Evolutionary conservation across 306 rosid genomes (phyloP).

Genomic region (Arachis stenosperma): DNA sequence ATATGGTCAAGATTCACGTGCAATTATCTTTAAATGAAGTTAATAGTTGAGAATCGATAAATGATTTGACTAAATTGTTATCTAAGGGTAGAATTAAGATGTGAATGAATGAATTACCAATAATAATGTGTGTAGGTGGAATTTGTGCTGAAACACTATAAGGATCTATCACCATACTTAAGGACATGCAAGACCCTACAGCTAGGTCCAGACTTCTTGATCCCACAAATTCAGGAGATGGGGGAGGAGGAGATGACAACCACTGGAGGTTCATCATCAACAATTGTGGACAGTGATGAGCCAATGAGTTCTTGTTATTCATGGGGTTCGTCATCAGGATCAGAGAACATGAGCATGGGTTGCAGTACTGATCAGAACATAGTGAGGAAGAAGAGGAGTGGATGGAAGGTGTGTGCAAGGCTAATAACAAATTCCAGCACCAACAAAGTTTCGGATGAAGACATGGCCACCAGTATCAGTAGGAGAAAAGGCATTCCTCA

Average conservation of each 20-base stretch:
- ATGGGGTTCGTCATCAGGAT: slow-evolving; percentile 73
- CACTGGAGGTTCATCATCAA: slow-evolving; percentile 43
- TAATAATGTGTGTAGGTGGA: slow-evolving; percentile 61
- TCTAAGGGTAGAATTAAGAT: too few relatives aligned
- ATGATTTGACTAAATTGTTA: too few relatives aligned
- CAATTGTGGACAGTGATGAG: slow-evolving; percentile 73
- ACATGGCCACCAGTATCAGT: slow-evolving; percentile 81
- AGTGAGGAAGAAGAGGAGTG: slow-evolving; percentile 83
- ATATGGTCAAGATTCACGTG: too few relatives aligned
- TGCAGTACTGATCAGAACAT: slow-evolving; percentile 50
- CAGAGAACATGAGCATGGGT: slow-evolving; percentile 71
- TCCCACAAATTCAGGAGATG: slow-evolving; percentile 67
- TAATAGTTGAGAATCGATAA: too few relatives aligned
- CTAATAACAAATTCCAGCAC: slow-evolving; percentile 45
- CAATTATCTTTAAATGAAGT: too few relatives aligned
- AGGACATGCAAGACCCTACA: slow-evolving; percentile 71
- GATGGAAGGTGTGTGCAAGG: slow-evolving; percentile 68
- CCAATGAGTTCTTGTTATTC: slow-evolving; percentile 71
- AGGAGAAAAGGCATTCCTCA: slow-evolving; percentile 97
- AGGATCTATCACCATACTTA: slow-evolving; percentile 72
- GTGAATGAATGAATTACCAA: too few relatives aligned
- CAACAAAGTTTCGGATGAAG: slow-evolving; percentile 72
- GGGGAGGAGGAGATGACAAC: slow-evolving; percentile 74
- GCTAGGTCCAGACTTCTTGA: slow-evolving; percentile 74
- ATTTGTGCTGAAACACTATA: slow-evolving; percentile 70